Evolutionary conservation across 768 basidiomycete genomes (phyloP), one percentile per base, ranked within the genome.

Genomic region (Dendrothele bispora): DNA sequence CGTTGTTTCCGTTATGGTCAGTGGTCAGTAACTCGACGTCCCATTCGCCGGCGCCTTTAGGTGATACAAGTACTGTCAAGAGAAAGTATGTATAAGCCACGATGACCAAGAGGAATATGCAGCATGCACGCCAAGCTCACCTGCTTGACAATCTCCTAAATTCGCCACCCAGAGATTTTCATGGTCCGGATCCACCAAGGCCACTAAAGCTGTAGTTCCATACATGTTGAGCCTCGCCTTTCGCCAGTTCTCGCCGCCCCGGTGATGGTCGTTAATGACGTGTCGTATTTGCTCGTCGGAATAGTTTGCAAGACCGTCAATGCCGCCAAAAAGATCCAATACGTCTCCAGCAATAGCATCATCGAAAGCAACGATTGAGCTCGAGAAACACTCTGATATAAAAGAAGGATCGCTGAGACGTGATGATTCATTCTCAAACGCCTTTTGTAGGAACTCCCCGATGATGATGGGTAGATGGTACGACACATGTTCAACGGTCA

Each of bases 101-200:
- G 22, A 41, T 47, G 20, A 44, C 43, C 44, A 42, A 40, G 39
- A 27, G 39, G 22, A 43, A 28, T 38, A 15, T 38, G 30, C 32
- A n/a, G 12, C 14, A 29, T 18, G 43, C 42, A 54, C 44, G 28
- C 28, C 28, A 40, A 46, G 68, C 83, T 53, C 53, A 87, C 87
- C 73, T 51, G 86, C 86, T 72, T 86, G 83, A 61, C 86, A 89
- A 59, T 91, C 88, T 12, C 88, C 88, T 22, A 91, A 72, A 58
- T 89, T 89, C 5, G 87, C 88, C 39, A 90, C 67, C 88, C 88
- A 91, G 18, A 90, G 68, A 52, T 88, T 79, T 57, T 77, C 71
- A 52, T 79, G 77, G 17, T 79, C 71, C 28, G 87, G 85, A 66
- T 89, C 86, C 34, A 85, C 75, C 29, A 91, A 73, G 7, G 88